Evolutionary conservation across 805 yeast species (phyloP), one percentile per base, ranked within the genome.

Genomic region (Monosporozyma yasuniensis): DNA sequence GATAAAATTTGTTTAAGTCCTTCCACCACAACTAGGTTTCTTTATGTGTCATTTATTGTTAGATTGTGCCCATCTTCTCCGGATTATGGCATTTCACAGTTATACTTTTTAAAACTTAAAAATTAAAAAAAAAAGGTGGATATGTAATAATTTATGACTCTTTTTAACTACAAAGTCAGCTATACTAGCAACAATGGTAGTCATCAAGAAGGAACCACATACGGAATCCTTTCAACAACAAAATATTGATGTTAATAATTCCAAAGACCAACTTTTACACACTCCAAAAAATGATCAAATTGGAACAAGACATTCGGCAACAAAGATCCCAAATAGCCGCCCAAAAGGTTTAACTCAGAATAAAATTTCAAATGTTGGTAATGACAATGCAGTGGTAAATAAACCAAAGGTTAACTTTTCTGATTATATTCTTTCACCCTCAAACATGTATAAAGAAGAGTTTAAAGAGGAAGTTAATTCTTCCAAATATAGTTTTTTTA

Each of bases 171-270:
- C n/a, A n/a, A n/a, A n/a, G n/a, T n/a, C n/a, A n/a, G n/a, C n/a
- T n/a, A n/a, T n/a, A n/a, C n/a, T n/a, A n/a, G 12, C n/a, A 7
- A 23, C 22, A 14, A 12, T 47, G 50, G 37, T 37, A 18, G 27
- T 27, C 1, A 25, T 47, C 14, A 47, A 47, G 12, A 22, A 34
- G 8, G 50, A 47, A 37, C 50, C 49, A 21, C 19, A 44, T 14
- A 16, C 21, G 2, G 49, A 43, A 18, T 18, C 16, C 5, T 5
- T 27, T 14, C 10, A 47, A 41, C 16, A 22, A 5, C 19, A 18
- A 21, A 9, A 19, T 6, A 22, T n/a, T 23, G 16, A 44, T 6
- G 4, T 11, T 21, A 5, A 4, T 12, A n/a, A 16, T 19, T 14
- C 22, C 23, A 18, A 18, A 4, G 47, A 32, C 11, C 34, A 19